Base-by-base conservation (phyloP, 805 yeast genomes). In the Ogataea methylovora region DNA sequence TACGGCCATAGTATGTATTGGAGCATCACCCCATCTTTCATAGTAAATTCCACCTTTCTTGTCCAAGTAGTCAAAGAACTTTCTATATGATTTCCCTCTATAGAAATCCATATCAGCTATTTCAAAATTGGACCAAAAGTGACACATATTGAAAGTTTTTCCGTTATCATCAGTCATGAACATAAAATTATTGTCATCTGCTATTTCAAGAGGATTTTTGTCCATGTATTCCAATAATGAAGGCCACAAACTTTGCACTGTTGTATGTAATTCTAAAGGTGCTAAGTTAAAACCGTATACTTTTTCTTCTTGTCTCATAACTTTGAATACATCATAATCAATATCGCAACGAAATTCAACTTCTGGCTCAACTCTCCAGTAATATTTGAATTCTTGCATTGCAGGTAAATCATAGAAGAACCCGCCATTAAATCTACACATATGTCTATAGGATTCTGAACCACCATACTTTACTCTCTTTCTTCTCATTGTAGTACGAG, bases 11-110 rank as follows among this genome's bases (percentile, higher is more conserved):
- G 94, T 82, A 58, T 85, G 95, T 32, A 85, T 79, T 24, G 95
- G 95, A 17, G 94, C 95, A 59, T 85, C 95, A 47, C 95, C 94
- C 95, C 94, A 84, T 60, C 95, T 72, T 65, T 83, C 87, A 57
- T 85, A 86, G 63, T 81, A 86, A 63, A 86, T 86, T 12, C 95
- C 95, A 56, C 95, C 95, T n/a, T 79, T 72, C 40, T 72, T 58
- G 59, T 86, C 95, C 49, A 86, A 69, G 47, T 69, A 63, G n/a
- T 83, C 81, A 48, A 86, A 86, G 58, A 79, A 86, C 36, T 71
- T 68, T 30, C 59, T 46, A 54, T 86, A 86, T 7, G 84, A 84
- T 34, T 77, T 74, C 15, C 73, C 57, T 54, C 92, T 70, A 84
- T 85, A 84, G 56, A 85, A 73, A 37, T 73, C 70, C 58, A 84